Evolutionary conservation across 148 eudicot species (phyloP).

Genomic region (Vaccinium darrowii): DNA sequence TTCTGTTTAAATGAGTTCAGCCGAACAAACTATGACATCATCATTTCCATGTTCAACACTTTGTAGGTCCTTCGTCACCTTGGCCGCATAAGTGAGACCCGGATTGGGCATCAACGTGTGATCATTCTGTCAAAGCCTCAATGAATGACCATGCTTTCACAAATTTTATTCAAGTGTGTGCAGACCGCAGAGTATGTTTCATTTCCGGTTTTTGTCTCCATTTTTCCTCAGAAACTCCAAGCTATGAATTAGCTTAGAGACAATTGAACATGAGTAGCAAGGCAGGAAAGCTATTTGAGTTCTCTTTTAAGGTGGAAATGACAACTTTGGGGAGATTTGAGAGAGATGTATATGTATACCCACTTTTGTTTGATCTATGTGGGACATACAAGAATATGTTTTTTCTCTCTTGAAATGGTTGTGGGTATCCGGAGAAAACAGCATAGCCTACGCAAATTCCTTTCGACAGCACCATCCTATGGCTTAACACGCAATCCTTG

Average conservation of each 20-base stretch:
- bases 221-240: not conserved
- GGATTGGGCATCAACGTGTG: conserved; percentile 84
- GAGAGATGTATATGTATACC: not conserved
- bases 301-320: not conserved
- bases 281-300: not conserved
- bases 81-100: conserved; percentile 78
- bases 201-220: not conserved
- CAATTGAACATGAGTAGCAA: not conserved
- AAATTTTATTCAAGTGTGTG: not conserved
- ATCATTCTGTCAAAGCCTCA: conserved; percentile 66
- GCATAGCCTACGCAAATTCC: not conserved
- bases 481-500: no score
- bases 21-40: not conserved
- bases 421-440: not conserved
- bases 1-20: not conserved
- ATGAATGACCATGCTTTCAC: conserved; percentile 21
- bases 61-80: conserved; percentile 87
- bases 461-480: no score
- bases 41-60: not conserved
- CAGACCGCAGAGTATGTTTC: not conserved
- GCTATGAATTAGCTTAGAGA: not conserved
- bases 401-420: not conserved
- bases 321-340: not conserved
- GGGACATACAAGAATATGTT: not conserved
- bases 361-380: not conserved